Evolutionary conservation across 108 stramenopile species (phyloP).

Genomic region (Conticribra weissflogii): DNA sequence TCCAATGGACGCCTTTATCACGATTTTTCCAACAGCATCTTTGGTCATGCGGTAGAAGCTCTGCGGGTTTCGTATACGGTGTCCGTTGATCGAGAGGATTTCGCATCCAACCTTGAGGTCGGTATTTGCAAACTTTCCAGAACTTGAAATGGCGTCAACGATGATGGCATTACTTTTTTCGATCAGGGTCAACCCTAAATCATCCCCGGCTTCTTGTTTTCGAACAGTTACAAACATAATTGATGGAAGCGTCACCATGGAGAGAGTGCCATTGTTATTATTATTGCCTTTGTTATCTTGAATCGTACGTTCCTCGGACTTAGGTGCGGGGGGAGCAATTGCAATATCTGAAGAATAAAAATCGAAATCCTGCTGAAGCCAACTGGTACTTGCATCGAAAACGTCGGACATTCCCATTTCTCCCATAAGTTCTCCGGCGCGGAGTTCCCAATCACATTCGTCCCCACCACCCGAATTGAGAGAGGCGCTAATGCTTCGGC

Average conservation of each 20-base stretch:
- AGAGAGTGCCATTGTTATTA: not conserved
- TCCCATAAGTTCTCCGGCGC: slow-evolving; percentile 12
- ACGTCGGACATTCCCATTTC: slow-evolving; percentile 3
- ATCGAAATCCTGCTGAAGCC: no score
- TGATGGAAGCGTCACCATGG: not conserved
- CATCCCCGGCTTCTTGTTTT: slow-evolving; percentile 20
- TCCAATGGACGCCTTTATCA: slow-evolving; percentile 20
- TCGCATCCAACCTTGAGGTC: slow-evolving; percentile 26
- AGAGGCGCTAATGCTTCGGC: not conserved
- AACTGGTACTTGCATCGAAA: no score
- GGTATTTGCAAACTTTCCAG: slow-evolving; percentile 16
- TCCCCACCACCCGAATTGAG: not conserved
- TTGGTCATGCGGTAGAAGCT: slow-evolving; percentile 30
- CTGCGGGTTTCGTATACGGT: slow-evolving; percentile 24
- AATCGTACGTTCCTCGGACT: no score
- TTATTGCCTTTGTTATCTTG: no score
- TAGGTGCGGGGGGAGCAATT: no score
- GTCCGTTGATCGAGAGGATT: slow-evolving; percentile 33
- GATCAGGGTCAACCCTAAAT: slow-evolving; percentile 30
- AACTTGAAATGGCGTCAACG: slow-evolving; percentile 31
- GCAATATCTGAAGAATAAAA: no score
- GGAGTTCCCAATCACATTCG: slow-evolving; percentile 21
- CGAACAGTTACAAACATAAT: slow-evolving; percentile 9
- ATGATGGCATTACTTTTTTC: slow-evolving; percentile 26
- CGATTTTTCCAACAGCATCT: slow-evolving; percentile 16